phyloP scores from a whole-genome alignment of 2,329 filamentous ascomycete species.

The Daldinia sp. region DNA sequence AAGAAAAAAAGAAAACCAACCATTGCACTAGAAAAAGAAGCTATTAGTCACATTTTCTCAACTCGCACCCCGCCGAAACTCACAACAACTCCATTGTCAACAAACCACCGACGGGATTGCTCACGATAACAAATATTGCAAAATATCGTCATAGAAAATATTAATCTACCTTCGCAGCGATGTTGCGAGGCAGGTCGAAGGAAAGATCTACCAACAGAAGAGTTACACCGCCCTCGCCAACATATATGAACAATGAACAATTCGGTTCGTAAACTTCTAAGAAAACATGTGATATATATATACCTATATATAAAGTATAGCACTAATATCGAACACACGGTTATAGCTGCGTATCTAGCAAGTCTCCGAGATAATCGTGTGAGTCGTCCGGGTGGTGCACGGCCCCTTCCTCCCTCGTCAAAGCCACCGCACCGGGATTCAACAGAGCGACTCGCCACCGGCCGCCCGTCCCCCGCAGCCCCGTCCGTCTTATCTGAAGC shows the following conservation, averaged over 20 bases:
- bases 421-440: conserved; percentile 44
- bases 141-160: not conserved
- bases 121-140: conserved; percentile 8
- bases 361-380: conserved; percentile 74
- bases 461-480: conserved; percentile 46
- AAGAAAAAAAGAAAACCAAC: too few relatives aligned
- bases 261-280: conserved; percentile 60
- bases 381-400: conserved; percentile 73
- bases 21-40: conserved; percentile 9
- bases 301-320: too few relatives aligned
- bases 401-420: conserved; percentile 62
- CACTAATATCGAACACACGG: conserved; percentile 7
- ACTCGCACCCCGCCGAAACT: not conserved
- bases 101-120: conserved; percentile 5
- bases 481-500: conserved; percentile 46
- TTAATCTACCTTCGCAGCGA: conserved; percentile 15
- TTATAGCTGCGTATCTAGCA: conserved; percentile 72
- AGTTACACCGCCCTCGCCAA: conserved; percentile 67
- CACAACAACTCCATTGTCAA: conserved; percentile 5
- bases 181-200: conserved; percentile 45
- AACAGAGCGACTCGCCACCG: conserved; percentile 38
- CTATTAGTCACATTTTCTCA: conserved; percentile 8
- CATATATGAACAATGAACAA: conserved; percentile 73
- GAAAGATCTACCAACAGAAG: conserved; percentile 55
- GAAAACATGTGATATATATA: not conserved